phyloP scores from a whole-genome alignment of 2,329 filamentous ascomycete genomes.

The Ciborinia camelliae region DNA sequence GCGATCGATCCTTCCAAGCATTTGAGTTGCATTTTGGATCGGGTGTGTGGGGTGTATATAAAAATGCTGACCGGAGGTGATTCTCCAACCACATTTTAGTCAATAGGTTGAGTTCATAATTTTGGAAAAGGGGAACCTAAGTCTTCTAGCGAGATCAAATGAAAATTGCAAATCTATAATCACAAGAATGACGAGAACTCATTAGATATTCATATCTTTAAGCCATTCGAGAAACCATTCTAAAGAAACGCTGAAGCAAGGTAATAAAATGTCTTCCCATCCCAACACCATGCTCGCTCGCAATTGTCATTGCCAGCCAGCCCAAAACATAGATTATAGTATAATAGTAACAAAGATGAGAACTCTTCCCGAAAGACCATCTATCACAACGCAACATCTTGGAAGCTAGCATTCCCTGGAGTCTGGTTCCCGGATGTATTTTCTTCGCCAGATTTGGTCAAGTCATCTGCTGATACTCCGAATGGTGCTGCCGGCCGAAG shows the following conservation, averaged over 20 bases:
- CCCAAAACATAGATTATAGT: slow-evolving; percentile 12
- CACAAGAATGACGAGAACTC: slow-evolving; percentile 9
- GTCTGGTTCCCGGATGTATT: slow-evolving; percentile 41
- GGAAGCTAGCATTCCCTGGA: slow-evolving; percentile 57
- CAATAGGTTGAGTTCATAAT: background rate
- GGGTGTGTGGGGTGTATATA: background rate
- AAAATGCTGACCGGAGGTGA: background rate
- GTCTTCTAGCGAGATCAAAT: background rate
- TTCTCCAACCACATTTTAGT: background rate
- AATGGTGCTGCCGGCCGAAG: slow-evolving; percentile 42
- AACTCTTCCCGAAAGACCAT: slow-evolving; percentile 1
- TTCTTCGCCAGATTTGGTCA: slow-evolving; percentile 42
- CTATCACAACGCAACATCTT: slow-evolving; percentile 57
- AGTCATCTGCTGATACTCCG: slow-evolving; percentile 35
- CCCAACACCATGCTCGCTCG: slow-evolving; percentile 14
- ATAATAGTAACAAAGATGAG: slow-evolving; percentile 14
- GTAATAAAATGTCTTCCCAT: slow-evolving; percentile 3
- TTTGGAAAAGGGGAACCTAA: background rate
- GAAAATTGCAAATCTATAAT: slow-evolving; percentile 4
- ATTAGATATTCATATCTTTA: slow-evolving; percentile 14
- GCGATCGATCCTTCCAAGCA: background rate
- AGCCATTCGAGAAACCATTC: background rate
- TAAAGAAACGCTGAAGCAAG: slow-evolving; percentile 1
- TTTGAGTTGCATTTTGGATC: background rate
- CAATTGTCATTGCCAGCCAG: slow-evolving; percentile 1